Percentiles rank a stretch among this genome's conserved stretches.
phyloP scores from a whole-genome alignment of 176 grass and related monocot genomes.

The Saccharum spontaneum region DNA sequence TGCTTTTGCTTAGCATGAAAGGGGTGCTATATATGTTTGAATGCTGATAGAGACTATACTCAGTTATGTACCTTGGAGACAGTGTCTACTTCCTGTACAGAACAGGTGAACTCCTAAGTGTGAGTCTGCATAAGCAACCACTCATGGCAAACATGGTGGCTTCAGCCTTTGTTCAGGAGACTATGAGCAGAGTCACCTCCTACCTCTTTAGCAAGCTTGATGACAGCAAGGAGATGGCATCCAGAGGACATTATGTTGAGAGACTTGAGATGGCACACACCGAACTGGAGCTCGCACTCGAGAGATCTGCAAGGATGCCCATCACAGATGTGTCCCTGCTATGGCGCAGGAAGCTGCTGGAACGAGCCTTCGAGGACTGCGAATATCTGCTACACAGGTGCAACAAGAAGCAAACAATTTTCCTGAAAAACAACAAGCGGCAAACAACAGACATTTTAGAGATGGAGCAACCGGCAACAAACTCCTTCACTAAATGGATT shows the following conservation, averaged over 20 bases:
- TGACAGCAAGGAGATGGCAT: not conserved
- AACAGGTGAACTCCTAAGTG: not conserved
- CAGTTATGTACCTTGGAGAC: too few species aligned
- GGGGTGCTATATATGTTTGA: not conserved
- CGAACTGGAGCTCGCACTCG: not conserved
- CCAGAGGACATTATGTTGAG: not conserved
- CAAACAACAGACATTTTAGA: not conserved
- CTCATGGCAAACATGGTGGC: not conserved
- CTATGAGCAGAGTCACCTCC: not conserved
- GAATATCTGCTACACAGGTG: not conserved
- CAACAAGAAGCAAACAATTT: not conserved
- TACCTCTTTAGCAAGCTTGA: not conserved
- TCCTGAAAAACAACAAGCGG: too few species aligned
- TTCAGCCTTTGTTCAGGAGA: not conserved
- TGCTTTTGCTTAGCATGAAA: not conserved
- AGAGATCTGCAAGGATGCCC: not conserved
- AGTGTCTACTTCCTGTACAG: not conserved
- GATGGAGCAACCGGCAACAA: not conserved
- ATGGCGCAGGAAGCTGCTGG: not conserved
- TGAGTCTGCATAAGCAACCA: not conserved
- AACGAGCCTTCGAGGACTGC: not conserved
- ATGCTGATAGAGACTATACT: too few species aligned
- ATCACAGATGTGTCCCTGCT: constrained; percentile 8
- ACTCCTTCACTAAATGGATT: not conserved
- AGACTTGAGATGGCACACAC: not conserved